Evolutionary conservation across 345 rosid genomes (phyloP).

Genomic region (Bruguiera sexangula): DNA sequence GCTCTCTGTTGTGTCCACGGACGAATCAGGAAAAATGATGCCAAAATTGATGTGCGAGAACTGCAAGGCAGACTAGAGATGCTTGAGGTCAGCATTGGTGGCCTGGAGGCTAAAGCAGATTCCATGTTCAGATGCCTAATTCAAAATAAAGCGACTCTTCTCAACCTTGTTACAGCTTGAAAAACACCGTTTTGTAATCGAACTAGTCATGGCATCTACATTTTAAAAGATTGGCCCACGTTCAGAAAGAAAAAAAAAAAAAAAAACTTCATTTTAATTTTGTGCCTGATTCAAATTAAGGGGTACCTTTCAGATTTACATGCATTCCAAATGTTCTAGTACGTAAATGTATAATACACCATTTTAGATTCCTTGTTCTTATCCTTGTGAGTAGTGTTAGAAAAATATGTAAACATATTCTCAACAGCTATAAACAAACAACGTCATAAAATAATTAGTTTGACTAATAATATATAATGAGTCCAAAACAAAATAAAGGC

Average conservation of each 20-base stretch:
- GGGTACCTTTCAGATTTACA: background rate
- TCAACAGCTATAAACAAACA: too few relatives aligned
- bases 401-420: too few relatives aligned
- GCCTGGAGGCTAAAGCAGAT: constrained; percentile 36
- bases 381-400: too few relatives aligned
- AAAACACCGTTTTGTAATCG: background rate
- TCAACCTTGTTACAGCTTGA: constrained; percentile 30
- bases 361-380: too few relatives aligned
- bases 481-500: too few relatives aligned
- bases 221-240: constrained; percentile 7
- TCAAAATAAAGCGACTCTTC: constrained; percentile 38
- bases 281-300: background rate
- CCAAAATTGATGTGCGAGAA: constrained; percentile 27
- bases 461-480: too few relatives aligned
- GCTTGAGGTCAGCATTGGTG: constrained; percentile 27
- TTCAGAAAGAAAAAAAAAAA: background rate
- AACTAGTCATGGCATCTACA: background rate
- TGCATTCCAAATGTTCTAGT: background rate
- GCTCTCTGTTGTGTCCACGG: constrained; percentile 20
- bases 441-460: too few relatives aligned
- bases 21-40: constrained; percentile 9
- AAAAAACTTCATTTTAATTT: constrained; percentile 6
- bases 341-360: background rate
- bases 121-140: constrained; percentile 36
- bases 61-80: constrained; percentile 30